Conservation (phyloP, 148 eudicot genomes). For the Silene uniflora region DNA sequence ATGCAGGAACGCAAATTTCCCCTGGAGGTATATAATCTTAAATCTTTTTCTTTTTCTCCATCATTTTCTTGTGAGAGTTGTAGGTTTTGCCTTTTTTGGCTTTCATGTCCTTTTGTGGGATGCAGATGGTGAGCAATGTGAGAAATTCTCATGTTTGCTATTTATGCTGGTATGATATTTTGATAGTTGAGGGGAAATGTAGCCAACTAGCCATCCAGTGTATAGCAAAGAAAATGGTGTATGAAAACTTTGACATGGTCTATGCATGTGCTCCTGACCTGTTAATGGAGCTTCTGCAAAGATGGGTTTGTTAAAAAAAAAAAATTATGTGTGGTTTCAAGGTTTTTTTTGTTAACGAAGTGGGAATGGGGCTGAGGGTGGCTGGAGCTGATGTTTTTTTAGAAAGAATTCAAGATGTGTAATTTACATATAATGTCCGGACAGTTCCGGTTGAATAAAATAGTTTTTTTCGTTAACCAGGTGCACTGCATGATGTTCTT, state of each 20-base stretch:
- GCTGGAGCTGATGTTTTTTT: not conserved
- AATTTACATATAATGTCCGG: not conserved
- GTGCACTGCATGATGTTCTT: constrained; percentile 88
- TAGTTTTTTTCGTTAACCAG: constrained; percentile 39
- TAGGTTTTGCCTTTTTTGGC: constrained; percentile 4
- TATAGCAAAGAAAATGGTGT: not conserved
- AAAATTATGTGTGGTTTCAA: not conserved
- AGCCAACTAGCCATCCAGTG: not conserved
- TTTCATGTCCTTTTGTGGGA: not conserved
- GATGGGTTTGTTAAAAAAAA: not conserved
- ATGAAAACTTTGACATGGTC: not conserved
- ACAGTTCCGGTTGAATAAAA: not conserved
- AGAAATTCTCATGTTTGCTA: not conserved
- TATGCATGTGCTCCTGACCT: not conserved
- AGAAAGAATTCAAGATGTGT: constrained; percentile 5
- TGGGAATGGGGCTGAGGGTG: not conserved
- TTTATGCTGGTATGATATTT: not conserved
- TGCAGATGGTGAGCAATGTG: not conserved
- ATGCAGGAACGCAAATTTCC: constrained; percentile 77
- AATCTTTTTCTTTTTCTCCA: not conserved
- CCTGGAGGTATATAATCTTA: constrained; percentile 64
- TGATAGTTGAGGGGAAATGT: constrained; percentile 1
- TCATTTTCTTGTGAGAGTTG: constrained; percentile 1
- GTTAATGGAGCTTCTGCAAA: not conserved
- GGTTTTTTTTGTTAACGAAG: not conserved